Conservation (phyloP, 2,329 filamentous ascomycete genomes). For the Trichoderma semiorbis region DNA sequence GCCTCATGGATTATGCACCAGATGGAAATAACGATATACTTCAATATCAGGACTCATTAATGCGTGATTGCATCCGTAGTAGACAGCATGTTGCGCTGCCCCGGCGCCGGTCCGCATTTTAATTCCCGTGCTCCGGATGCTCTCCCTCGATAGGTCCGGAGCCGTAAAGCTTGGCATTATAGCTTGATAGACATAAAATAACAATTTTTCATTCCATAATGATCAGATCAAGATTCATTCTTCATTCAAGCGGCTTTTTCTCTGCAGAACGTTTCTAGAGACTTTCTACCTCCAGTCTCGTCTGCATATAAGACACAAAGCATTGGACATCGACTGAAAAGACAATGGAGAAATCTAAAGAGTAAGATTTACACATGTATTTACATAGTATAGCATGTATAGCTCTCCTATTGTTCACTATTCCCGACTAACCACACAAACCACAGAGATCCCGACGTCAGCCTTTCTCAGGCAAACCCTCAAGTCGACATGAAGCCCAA, state of each 20-base stretch:
- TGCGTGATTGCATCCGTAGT: neutral
- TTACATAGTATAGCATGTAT: neutral
- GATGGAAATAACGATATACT: fast-evolving
- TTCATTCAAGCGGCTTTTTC: neutral
- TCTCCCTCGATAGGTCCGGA: neutral
- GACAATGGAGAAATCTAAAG: neutral
- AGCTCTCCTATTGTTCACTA: no score
- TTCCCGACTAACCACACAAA: neutral
- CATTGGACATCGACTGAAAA: neutral
- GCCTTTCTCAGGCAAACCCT: neutral
- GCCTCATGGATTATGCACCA: fast-evolving
- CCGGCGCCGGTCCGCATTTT: neutral
- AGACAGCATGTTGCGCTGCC: neutral
- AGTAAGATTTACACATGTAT: neutral
- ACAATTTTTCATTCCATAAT: neutral
- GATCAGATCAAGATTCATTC: neutral
- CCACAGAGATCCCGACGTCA: neutral
- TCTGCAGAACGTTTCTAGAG: neutral
- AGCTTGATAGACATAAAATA: neutral
- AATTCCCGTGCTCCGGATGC: neutral
- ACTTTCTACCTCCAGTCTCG: neutral
- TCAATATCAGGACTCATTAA: neutral
- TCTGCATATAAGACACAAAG: neutral
- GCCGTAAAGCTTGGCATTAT: neutral
- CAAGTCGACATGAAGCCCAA: neutral